A percentile compares a stretch with the other conserved stretches of the same genome.
phyloP scores from a whole-genome alignment of 768 basidiomycete genomes.

The Panus rudis region DNA sequence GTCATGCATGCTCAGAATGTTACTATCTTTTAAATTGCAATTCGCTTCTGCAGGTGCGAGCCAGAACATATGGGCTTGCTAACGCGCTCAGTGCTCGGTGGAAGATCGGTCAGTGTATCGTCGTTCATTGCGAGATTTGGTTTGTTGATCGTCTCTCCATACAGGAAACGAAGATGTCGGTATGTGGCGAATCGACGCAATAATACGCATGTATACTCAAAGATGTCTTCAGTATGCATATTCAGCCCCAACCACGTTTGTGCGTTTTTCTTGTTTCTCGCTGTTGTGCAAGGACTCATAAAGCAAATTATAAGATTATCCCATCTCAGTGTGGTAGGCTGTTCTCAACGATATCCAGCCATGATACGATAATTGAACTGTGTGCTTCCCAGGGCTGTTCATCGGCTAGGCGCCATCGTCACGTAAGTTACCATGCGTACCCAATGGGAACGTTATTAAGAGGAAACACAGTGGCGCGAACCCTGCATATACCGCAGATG shows the following conservation, averaged over 20 bases:
- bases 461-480: constrained; percentile 19
- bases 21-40: not conserved
- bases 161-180: constrained; percentile 46
- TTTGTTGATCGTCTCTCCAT: not conserved
- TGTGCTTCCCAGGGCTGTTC: constrained; percentile 32
- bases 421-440: constrained; percentile 33
- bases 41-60: constrained; percentile 30
- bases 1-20: not conserved
- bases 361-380: not conserved
- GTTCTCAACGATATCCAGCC: not conserved
- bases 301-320: constrained; percentile 12
- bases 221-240: constrained; percentile 59
- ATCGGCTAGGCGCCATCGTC: constrained; percentile 49
- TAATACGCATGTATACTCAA: too few relatives aligned
- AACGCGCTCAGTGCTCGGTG: constrained; percentile 38
- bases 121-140: not conserved
- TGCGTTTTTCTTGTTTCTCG: constrained; percentile 1
- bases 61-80: constrained; percentile 41
- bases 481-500: constrained; percentile 24
- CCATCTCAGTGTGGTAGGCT: constrained; percentile 18
- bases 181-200: constrained; percentile 24
- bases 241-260: constrained; percentile 47
- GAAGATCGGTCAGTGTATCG: constrained; percentile 31
- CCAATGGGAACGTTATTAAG: not conserved
- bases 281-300: not conserved